phyloP scores from a whole-genome alignment of 352 stramenopile genomes.

The Phytophthora nicotianae region DNA sequence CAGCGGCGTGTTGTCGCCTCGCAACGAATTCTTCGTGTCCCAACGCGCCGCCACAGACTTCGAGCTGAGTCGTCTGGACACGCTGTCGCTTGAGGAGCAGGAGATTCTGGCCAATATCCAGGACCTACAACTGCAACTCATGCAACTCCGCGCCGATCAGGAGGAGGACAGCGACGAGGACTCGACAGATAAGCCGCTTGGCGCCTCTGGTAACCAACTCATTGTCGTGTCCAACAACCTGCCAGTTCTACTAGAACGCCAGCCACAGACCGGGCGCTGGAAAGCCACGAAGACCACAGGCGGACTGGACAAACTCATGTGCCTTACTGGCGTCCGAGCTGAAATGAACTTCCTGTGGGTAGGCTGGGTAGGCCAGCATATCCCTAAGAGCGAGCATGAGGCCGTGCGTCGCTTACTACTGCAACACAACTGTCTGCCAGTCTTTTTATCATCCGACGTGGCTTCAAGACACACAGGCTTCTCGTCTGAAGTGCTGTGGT shows the following conservation, averaged over 20 bases:
- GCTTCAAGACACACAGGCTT: conserved; percentile 89
- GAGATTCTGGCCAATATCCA: conserved; percentile 91
- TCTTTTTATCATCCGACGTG: conserved; percentile 87
- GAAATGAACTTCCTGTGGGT: conserved; percentile 88
- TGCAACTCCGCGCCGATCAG: conserved; percentile 71
- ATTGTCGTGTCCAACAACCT: conserved; percentile 91
- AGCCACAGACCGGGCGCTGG: conserved; percentile 81
- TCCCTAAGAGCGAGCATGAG: conserved; percentile 82
- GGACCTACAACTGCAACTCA: conserved; percentile 88
- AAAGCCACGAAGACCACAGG: conserved; percentile 86
- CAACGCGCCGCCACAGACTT: conserved; percentile 69
- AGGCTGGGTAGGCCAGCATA: conserved; percentile 89
- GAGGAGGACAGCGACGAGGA: conserved; percentile 70
- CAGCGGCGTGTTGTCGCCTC: conserved; percentile 49
- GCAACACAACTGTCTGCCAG: conserved; percentile 87
- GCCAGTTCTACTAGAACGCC: conserved; percentile 74
- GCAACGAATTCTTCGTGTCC: conserved; percentile 82
- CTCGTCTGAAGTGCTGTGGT: conserved; percentile 91
- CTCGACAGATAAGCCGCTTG: conserved; percentile 20
- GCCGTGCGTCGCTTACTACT: conserved; percentile 71
- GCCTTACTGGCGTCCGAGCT: conserved; percentile 64
- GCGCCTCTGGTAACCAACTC: conserved; percentile 47
- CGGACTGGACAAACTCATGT: conserved; percentile 88
- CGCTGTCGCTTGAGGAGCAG: conserved; percentile 83
- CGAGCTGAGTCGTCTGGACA: conserved; percentile 69